phyloP scores from a whole-genome alignment of 345 rosid genomes.

The Hibiscus tridactylites region DNA sequence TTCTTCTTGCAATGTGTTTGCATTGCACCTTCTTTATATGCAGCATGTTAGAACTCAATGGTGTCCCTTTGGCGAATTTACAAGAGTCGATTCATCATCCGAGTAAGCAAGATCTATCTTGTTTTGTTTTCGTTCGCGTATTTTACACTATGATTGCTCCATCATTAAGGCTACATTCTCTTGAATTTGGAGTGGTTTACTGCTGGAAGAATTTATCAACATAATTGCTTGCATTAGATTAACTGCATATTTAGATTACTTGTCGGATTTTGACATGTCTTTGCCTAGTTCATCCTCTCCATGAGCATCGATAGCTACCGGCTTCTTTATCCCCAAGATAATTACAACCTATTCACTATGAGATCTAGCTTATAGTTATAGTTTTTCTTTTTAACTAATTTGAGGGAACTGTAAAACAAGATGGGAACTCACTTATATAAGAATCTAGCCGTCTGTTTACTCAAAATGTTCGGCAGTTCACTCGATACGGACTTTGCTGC shows the following conservation, averaged over 20 bases:
- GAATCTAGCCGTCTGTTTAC: not conserved
- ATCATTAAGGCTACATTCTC: not conserved
- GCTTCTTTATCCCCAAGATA: not conserved
- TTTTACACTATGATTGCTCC: too few species aligned
- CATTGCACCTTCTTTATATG: not conserved
- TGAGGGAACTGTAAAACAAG: not conserved
- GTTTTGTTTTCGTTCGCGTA: not conserved
- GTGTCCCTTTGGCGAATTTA: constrained; percentile 9
- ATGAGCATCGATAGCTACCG: too few species aligned
- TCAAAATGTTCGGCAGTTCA: not conserved
- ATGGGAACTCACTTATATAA: not conserved
- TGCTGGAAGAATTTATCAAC: not conserved
- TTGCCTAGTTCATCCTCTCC: not conserved
- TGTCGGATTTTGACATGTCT: not conserved
- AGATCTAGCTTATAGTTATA: not conserved
- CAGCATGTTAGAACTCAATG: constrained; percentile 10
- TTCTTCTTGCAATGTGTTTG: not conserved
- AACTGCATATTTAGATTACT: not conserved
- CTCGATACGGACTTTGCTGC: not conserved
- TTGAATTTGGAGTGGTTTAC: not conserved
- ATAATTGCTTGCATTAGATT: not conserved
- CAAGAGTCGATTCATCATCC: constrained; percentile 1
- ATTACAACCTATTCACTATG: not conserved
- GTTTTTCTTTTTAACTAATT: not conserved
- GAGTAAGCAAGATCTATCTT: constrained; percentile 11